These are phyloP conservation scores for Xanthoconium separans DNA, from an alignment of 1,284 basidiomycete species.

Conservation along the genomic window DNA sequence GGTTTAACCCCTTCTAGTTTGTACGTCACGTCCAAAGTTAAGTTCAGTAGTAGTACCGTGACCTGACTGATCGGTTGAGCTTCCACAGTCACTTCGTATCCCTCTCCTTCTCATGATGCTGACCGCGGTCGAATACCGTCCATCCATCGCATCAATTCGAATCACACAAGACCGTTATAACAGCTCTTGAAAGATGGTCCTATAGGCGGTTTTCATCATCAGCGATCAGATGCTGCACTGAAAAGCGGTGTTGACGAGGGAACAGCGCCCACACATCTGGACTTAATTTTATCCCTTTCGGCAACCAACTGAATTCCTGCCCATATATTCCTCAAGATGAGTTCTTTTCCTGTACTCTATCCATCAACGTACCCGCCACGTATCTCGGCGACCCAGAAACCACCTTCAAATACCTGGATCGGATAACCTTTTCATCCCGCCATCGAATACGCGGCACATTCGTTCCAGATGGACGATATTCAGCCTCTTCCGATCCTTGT, in stretches of 20 bases:
- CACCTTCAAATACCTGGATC: not conserved
- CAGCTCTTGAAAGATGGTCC: not conserved
- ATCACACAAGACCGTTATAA: conserved; percentile 1
- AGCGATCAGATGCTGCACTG: conserved; percentile 17
- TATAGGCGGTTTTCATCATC: conserved; percentile 6
- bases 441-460: not conserved
- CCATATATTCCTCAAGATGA: conserved; percentile 28
- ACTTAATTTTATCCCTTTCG: conserved; percentile 5
- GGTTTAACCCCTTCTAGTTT: too few relatives aligned
- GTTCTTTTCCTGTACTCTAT: not conserved
- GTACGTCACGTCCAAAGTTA: too few relatives aligned
- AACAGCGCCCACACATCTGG: conserved; percentile 11
- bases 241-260: conserved; percentile 19
- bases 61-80: too few relatives aligned
- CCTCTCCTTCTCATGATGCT: too few relatives aligned
- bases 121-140: too few relatives aligned
- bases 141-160: not conserved
- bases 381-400: not conserved
- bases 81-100: too few relatives aligned
- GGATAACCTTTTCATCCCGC: not conserved
- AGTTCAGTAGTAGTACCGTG: too few relatives aligned
- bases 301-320: conserved; percentile 6
- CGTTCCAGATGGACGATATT: conserved; percentile 17
- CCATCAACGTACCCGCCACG: conserved; percentile 10
- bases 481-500: conserved; percentile 3